A percentile compares a stretch with the other conserved stretches of the same genome.
These are phyloP conservation scores for Cavenderia fasciculata DNA, from an alignment of 78 protist genomes.

Conservation along the genomic window DNA sequence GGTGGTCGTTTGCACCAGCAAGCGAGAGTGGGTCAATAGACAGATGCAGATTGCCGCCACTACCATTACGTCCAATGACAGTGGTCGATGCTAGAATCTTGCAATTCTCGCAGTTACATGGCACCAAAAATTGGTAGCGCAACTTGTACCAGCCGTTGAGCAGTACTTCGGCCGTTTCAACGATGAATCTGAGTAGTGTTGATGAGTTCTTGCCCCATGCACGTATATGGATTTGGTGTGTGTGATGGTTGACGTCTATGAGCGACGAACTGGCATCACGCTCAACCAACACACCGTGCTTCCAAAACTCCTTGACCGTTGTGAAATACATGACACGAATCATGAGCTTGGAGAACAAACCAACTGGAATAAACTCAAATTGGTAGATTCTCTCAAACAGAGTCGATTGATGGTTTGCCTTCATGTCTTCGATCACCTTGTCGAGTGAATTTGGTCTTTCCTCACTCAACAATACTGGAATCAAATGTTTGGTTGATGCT, in stretches of 20 bases:
- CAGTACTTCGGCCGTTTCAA: slow-evolving; percentile 63
- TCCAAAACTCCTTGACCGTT: slow-evolving; percentile 59
- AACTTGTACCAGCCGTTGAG: slow-evolving; percentile 67
- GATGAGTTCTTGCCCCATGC: slow-evolving; percentile 62
- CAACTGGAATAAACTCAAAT: slow-evolving; percentile 70
- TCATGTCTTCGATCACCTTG: slow-evolving; percentile 1
- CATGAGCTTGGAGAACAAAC: slow-evolving; percentile 63
- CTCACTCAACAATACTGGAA: slow-evolving; percentile 38
- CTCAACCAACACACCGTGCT: slow-evolving; percentile 55
- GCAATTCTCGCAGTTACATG: slow-evolving; percentile 53
- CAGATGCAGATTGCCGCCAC: background rate
- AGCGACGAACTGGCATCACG: slow-evolving; percentile 12
- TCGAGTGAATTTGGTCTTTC: slow-evolving; percentile 46
- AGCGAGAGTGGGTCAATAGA: background rate
- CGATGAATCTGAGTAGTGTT: slow-evolving; percentile 36
- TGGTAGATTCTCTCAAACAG: slow-evolving; percentile 55
- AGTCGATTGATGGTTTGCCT: background rate
- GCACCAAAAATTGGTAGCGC: slow-evolving; percentile 56
- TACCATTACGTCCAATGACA: background rate
- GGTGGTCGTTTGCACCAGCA: background rate
- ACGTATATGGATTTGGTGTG: slow-evolving; percentile 10
- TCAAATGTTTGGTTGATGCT: slow-evolving; percentile 21
- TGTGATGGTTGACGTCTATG: background rate
- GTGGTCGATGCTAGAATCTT: background rate
- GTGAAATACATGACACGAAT: slow-evolving; percentile 72